phyloP scores from a whole-genome alignment of 768 basidiomycete genomes.

The Naganishia vaughanmartiniae region DNA sequence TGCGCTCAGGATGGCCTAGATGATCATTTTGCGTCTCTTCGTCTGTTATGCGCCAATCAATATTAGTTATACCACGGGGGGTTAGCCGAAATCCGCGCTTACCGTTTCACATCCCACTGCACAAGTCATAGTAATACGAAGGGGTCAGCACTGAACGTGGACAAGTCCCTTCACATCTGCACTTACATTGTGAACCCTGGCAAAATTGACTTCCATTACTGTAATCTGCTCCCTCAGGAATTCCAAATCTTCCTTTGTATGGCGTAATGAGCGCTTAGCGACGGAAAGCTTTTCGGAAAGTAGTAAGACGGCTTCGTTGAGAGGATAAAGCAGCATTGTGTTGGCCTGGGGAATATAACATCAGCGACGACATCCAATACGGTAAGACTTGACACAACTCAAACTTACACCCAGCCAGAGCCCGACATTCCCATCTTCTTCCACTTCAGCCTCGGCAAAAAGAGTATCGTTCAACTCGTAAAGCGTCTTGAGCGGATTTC shows the following conservation, averaged over 20 bases:
- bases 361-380: neutral
- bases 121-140: neutral
- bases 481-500: conserved; percentile 66
- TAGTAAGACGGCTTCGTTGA: conserved; percentile 71
- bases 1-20: neutral
- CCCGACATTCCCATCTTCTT: conserved; percentile 82
- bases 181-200: conserved; percentile 77
- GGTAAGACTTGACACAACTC: neutral
- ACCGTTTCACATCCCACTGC: conserved; percentile 37
- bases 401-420: conserved; percentile 88
- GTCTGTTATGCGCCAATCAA: conserved; percentile 26
- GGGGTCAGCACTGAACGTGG: neutral
- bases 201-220: conserved; percentile 93
- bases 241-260: conserved; percentile 81
- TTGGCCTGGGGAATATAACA: conserved; percentile 70
- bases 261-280: conserved; percentile 66
- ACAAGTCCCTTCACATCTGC: neutral
- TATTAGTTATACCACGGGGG: neutral
- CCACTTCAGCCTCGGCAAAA: conserved; percentile 83
- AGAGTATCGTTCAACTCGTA: conserved; percentile 96
- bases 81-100: neutral
- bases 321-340: conserved; percentile 91
- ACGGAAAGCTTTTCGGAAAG: conserved; percentile 69
- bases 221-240: conserved; percentile 92
- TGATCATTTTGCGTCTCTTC: conserved; percentile 12